phyloP scores from a whole-genome alignment of 257 asterid species.

The Solanum phureja region DNA sequence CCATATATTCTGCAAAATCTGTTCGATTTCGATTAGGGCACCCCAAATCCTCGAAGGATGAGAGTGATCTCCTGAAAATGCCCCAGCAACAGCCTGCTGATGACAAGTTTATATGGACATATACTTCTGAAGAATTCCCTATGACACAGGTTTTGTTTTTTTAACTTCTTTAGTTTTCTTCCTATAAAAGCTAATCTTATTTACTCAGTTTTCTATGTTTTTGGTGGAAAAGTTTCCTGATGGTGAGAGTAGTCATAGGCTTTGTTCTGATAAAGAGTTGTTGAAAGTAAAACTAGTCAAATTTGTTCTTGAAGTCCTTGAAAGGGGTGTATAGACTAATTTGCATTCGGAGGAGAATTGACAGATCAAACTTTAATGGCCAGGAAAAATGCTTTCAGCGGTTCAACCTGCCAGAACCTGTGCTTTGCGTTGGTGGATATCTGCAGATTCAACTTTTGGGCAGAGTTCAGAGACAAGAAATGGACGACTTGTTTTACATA shows the following conservation, averaged over 20 bases:
- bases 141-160: conserved; percentile 51
- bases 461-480: conserved; percentile 63
- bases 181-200: not conserved
- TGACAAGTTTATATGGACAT: conserved; percentile 75
- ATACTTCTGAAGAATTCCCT: conserved; percentile 55
- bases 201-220: not conserved
- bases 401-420: conserved; percentile 68
- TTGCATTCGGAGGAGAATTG: not conserved
- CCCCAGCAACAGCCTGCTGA: conserved; percentile 48
- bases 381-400: conserved; percentile 76
- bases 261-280: not conserved
- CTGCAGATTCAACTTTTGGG: conserved; percentile 67
- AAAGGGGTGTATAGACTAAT: not conserved
- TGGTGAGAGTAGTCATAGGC: not conserved
- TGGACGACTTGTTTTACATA: conserved; percentile 59
- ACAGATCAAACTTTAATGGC: not conserved
- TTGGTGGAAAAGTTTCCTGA: not conserved
- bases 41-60: conserved; percentile 29
- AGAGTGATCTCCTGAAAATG: conserved; percentile 7
- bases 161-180: not conserved
- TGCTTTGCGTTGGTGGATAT: conserved; percentile 68
- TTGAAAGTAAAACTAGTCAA: not conserved
- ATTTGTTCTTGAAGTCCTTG: not conserved
- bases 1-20: conserved; percentile 63
- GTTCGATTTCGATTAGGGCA: conserved; percentile 67